Conservation (phyloP, 2,329 filamentous ascomycete genomes). For the Drechslerella coelobrocha region DNA sequence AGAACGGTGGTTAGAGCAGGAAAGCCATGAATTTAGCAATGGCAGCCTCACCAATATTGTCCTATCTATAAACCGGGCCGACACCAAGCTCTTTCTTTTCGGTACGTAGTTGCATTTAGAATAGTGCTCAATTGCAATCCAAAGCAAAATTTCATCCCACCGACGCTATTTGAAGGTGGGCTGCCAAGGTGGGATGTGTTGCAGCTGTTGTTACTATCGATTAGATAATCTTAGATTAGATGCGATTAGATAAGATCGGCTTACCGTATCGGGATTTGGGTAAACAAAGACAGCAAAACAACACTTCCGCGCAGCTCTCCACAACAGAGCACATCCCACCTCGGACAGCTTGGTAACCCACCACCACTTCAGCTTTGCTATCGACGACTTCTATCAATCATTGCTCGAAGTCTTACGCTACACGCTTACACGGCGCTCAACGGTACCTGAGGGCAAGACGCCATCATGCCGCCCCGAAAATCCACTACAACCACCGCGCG, state of each 20-base stretch:
- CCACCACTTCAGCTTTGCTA: not conserved
- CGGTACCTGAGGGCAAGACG: not conserved
- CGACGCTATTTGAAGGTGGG: conserved; percentile 22
- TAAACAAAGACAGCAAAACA: conserved; percentile 27
- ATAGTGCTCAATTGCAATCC: not conserved
- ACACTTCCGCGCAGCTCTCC: conserved; percentile 19
- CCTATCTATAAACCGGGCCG: not conserved
- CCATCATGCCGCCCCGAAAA: conserved; percentile 42
- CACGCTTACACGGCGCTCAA: not conserved
- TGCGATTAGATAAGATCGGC: conserved; percentile 8
- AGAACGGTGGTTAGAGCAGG: not conserved
- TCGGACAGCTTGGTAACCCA: not conserved
- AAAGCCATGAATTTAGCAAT: not conserved
- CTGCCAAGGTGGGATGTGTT: conserved; percentile 49
- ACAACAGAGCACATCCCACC: conserved; percentile 23
- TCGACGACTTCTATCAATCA: not conserved
- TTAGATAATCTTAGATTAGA: conserved; percentile 45
- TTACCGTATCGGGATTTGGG: conserved; percentile 8
- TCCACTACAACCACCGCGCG: conserved; percentile 28
- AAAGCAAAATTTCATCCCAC: conserved; percentile 11
- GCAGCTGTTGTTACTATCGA: conserved; percentile 39
- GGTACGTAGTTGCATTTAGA: too few species aligned
- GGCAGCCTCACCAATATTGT: conserved; percentile 2
- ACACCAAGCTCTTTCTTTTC: conserved; percentile 9
- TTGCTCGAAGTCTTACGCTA: not conserved